phyloP scores from a whole-genome alignment of 73 alveolate species.

The Symbiodinium natans region DNA sequence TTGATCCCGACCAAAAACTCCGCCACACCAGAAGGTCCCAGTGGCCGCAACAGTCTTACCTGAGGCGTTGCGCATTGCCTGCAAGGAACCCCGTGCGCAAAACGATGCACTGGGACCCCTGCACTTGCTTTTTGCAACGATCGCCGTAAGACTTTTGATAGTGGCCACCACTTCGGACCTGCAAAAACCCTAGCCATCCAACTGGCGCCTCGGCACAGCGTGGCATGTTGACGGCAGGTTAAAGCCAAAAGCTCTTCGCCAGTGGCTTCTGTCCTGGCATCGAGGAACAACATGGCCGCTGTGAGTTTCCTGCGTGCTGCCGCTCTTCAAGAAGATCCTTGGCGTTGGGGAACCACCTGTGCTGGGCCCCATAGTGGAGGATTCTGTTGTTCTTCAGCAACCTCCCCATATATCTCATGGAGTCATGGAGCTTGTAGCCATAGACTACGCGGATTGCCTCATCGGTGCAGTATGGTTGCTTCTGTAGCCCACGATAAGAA shows the following conservation, averaged over 20 bases:
- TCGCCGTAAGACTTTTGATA: neutral
- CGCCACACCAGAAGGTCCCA: slow-evolving; percentile 1
- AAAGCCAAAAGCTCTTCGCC: neutral
- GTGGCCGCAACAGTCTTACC: neutral
- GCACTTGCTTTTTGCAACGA: neutral
- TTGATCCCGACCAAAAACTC: neutral
- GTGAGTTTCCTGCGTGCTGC: neutral
- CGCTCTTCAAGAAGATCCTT: neutral
- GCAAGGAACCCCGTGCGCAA: neutral
- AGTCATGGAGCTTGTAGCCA: neutral
- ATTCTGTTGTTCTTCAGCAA: neutral
- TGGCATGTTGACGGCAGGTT: neutral
- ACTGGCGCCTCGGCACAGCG: neutral
- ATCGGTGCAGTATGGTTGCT: neutral
- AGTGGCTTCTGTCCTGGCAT: slow-evolving; percentile 16
- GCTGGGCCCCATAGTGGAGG: neutral
- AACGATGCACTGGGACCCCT: neutral
- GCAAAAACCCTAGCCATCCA: neutral
- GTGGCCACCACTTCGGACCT: neutral
- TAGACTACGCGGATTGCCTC: neutral
- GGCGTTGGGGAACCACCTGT: slow-evolving; percentile 4
- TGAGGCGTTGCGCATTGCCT: neutral
- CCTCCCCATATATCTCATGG: neutral
- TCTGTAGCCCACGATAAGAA: neutral
- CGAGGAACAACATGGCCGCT: neutral